phyloP scores from a whole-genome alignment of 768 basidiomycete species.

The Hydnomerulius pinastri region DNA sequence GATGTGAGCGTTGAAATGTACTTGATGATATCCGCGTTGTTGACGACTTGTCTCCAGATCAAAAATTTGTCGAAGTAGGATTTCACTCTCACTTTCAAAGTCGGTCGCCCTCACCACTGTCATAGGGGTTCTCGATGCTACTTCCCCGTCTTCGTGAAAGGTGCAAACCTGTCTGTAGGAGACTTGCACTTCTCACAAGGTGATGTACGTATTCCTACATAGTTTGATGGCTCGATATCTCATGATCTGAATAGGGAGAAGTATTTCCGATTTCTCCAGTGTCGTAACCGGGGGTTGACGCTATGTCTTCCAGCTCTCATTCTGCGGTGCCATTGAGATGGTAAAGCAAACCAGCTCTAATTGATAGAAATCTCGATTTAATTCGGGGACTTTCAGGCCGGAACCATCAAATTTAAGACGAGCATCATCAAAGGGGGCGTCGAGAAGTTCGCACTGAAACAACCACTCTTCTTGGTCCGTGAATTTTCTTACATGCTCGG shows the following conservation, averaged over 20 bases:
- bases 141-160: slow-evolving; percentile 75
- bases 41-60: slow-evolving; percentile 46
- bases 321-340: slow-evolving; percentile 83
- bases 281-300: not conserved
- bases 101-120: not conserved
- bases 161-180: slow-evolving; percentile 76
- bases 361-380: not conserved
- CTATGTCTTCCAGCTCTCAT: slow-evolving; percentile 49
- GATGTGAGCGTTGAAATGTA: slow-evolving; percentile 44
- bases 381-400: slow-evolving; percentile 44
- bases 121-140: slow-evolving; percentile 67
- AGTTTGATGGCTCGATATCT: slow-evolving; percentile 2
- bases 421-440: slow-evolving; percentile 75
- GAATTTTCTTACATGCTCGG: not conserved
- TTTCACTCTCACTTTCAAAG: not conserved
- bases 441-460: slow-evolving; percentile 71
- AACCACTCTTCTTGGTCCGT: slow-evolving; percentile 72
- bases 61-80: slow-evolving; percentile 67
- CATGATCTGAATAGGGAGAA: slow-evolving; percentile 49
- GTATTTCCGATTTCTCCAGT: slow-evolving; percentile 30
- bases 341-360: slow-evolving; percentile 24
- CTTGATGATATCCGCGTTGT: not conserved
- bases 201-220: slow-evolving; percentile 44
- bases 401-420: slow-evolving; percentile 69
- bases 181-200: slow-evolving; percentile 83